A percentile compares a stretch with the other conserved stretches of the same genome.
phyloP scores from a whole-genome alignment of 257 asterid species.

The Fraxinus americana region DNA sequence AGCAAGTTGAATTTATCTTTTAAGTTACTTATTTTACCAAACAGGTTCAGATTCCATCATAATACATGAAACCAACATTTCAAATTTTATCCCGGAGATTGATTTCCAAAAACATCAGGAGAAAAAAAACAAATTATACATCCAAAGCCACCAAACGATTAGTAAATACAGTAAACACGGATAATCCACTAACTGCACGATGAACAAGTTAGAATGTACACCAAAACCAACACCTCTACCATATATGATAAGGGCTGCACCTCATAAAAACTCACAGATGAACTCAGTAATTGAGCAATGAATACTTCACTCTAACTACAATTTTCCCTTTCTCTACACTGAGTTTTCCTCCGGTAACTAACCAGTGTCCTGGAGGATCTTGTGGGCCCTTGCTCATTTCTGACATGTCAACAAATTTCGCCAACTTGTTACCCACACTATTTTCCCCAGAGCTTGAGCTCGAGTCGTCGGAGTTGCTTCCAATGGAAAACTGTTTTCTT shows the following conservation, averaged over 20 bases:
- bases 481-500: slow-evolving; percentile 26
- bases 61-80: neutral
- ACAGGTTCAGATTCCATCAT: neutral
- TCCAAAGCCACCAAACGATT: slow-evolving; percentile 24
- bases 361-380: slow-evolving; percentile 86
- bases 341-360: slow-evolving; percentile 88
- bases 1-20: too few species aligned
- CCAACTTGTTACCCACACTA: slow-evolving; percentile 58
- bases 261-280: neutral
- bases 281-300: slow-evolving; percentile 66
- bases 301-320: slow-evolving; percentile 73
- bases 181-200: slow-evolving; percentile 10
- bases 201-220: slow-evolving; percentile 25
- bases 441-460: slow-evolving; percentile 53
- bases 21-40: neutral
- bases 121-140: slow-evolving; percentile 16
- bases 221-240: slow-evolving; percentile 34
- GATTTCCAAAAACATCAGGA: slow-evolving; percentile 12
- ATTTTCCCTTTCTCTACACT: slow-evolving; percentile 85
- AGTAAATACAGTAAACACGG: slow-evolving; percentile 17
- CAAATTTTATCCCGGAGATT: neutral
- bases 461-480: slow-evolving; percentile 34
- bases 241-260: neutral
- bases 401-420: slow-evolving; percentile 62
- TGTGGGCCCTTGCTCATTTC: slow-evolving; percentile 75